Base-by-base conservation (phyloP, 108 stramenopile species). In the Fistulifera solaris region DNA sequence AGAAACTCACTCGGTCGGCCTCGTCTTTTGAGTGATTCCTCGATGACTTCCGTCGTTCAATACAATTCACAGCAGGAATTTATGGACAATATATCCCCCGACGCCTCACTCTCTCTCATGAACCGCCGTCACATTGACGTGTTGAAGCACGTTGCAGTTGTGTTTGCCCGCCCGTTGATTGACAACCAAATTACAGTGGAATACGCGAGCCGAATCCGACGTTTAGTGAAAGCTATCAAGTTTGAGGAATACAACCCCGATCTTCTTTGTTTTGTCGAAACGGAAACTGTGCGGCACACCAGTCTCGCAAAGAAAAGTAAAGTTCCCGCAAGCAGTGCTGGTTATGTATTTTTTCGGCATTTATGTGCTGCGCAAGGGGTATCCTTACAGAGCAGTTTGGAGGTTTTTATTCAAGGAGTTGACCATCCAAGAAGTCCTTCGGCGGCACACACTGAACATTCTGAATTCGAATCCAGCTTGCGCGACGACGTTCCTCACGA, bases 331-430 rank as follows among this genome's bases (percentile, higher is more conserved):
- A 73, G 81, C 0, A 43, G 67, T 31, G 78, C 75, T 5, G 83
- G 87, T 5, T 80, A 80, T 35, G 48, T 83, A 11, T 89, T 74
- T 61, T 83, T 89, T 56, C 64, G 65, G 28, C 75, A 89, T 39
- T 48, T 89, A 27, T 81, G 80, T 46, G 65, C 63, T 11, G 58
- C 75, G 1, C 78, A 82, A 27, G 66, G 61, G 21, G 66, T 83
- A 14, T 55, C 61, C 5, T 44, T 87, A 14, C 65, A 81, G n/a
- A 54, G 56, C 14, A 53, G 55, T 12, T 55, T 71, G 23, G 38
- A 83, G 27, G 57, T 58, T 47, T 48, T 76, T 0, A 75, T 70
- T 48, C 41, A 57, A 6, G 56, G 49, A 22, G 52, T 60, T 21
- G 27, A 35, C 8, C 31, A 35, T 35, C 31, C 31, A 35, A 35